Evolutionary conservation across 2,329 filamentous ascomycete genomes (phyloP), one percentile per base, ranked within the genome.

Genomic region (Pseudomassariella vexata): DNA sequence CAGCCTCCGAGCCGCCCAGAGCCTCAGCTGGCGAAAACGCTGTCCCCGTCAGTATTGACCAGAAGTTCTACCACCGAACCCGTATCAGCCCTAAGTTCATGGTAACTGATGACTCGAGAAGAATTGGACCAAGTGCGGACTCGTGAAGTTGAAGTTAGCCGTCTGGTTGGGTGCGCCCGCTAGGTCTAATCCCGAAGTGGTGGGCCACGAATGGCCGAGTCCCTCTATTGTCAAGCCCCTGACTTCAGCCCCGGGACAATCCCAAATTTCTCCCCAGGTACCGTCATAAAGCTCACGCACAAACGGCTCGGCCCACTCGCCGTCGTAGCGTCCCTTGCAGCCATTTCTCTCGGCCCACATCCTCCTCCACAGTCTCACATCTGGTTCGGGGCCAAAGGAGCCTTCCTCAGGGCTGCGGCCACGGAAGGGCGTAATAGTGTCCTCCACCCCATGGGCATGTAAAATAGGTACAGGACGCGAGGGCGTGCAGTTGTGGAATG

Each of bases 131-230:
- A 45, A 19, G 26, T 45, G 40, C 28, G 40, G 38, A 19, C 27
- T 41, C 9, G 42, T 45, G 17, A 45, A 32, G 22, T 45, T 45
- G 17, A 45, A 45, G 17, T 39, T 41, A 21, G 42, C 34, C n/a
- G 32, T 41, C 5, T 41, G 34, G 12, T 45, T 36, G 10, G 42
- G 42, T 9, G 23, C 8, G 5, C 40, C 42, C 17, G 36, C 28
- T 9, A 35, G 11, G 19, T 43, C 42, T 22, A 43, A 23, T 5
- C 42, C 40, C 11, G 36, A 25, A 1, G 40, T 45, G 34, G 40
- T 37, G 1, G 42, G 42, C 42, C 42, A 45, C 3, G 42, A 34
- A 17, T 45, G 42, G 1, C 42, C 40, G 25, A 45, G 28, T 4
- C 40, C 42, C 17, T 43, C 38, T 9, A 45, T 26, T 12, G 31